These are phyloP conservation scores for Arctium minus DNA, from an alignment of 129 eudicot genomes.

Conservation along the genomic window DNA sequence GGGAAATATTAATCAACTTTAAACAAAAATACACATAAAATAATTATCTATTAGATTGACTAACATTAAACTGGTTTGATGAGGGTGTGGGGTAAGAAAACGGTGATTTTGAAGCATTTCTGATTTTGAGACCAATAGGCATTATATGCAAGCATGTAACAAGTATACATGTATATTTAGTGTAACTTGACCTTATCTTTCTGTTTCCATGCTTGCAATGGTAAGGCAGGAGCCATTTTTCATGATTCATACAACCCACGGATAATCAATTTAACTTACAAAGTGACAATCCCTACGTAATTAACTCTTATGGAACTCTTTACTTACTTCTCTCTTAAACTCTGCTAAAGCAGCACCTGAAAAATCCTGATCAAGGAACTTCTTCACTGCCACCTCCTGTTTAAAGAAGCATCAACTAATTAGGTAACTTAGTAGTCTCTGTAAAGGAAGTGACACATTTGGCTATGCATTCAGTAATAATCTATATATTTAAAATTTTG, in stretches of 20 bases:
- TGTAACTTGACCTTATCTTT: not conserved
- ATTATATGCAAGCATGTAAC: not conserved
- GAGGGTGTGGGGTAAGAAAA: not conserved
- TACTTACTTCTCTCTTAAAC: conserved; percentile 91
- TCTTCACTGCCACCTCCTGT: conserved; percentile 99
- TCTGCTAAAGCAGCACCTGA: conserved; percentile 99
- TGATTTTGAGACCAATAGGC: not conserved
- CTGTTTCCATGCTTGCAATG: not conserved
- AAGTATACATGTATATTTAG: not conserved
- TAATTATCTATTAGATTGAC: no score
- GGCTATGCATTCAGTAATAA: conserved; percentile 5
- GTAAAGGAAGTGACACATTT: not conserved
- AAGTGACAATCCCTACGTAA: not conserved
- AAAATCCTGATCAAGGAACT: conserved; percentile 98
- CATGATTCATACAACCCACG: not conserved
- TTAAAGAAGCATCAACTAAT: conserved; percentile 15
- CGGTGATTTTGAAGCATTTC: not conserved
- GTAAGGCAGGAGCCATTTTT: not conserved
- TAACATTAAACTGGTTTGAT: no score
- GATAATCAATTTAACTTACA: not conserved
- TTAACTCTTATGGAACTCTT: not conserved
- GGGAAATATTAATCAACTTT: no score
- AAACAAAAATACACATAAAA: no score
- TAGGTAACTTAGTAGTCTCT: conserved; percentile 2
- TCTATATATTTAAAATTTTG: not conserved